Conservation (phyloP, 2,329 filamentous ascomycete genomes). For the Ramichloridium luteum region DNA sequence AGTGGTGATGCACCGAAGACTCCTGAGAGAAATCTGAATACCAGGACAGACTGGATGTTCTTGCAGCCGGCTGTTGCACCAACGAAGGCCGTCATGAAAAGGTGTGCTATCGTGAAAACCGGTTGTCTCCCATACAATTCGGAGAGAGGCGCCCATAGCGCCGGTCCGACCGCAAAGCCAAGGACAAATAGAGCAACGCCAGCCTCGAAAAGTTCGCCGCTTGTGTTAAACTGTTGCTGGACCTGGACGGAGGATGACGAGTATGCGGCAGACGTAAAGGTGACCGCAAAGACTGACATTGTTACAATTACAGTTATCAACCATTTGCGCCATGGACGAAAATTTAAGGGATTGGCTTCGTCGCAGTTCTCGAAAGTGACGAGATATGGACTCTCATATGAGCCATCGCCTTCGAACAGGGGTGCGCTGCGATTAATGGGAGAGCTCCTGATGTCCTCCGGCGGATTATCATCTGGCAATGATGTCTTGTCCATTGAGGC, state of each 20-base stretch:
- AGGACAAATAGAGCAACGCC: slow-evolving; percentile 52
- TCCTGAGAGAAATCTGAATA: slow-evolving; percentile 32
- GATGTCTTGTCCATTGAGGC: no score
- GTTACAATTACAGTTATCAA: no score
- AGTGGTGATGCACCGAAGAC: slow-evolving; percentile 28
- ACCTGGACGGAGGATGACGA: slow-evolving; percentile 44
- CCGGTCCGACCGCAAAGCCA: slow-evolving; percentile 43
- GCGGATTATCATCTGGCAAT: no score
- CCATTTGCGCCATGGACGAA: no score
- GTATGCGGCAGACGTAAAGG: slow-evolving; percentile 56
- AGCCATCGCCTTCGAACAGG: no score
- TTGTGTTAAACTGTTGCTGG: slow-evolving; percentile 40
- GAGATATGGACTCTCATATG: no score
- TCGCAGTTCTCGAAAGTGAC: no score
- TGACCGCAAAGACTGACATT: no score
- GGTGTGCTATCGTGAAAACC: slow-evolving; percentile 23
- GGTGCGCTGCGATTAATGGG: no score
- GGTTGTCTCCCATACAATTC: slow-evolving; percentile 44
- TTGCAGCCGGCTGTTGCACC: slow-evolving; percentile 27
- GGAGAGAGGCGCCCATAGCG: slow-evolving; percentile 45
- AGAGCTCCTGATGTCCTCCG: no score
- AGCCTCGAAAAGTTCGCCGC: slow-evolving; percentile 41
- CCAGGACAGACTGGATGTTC: slow-evolving; percentile 30
- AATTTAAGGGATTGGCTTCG: no score
- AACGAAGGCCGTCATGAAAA: slow-evolving; percentile 23